Conservation (phyloP, 176 grass and related monocot genomes). For the Cenchrus fungigraminus region DNA sequence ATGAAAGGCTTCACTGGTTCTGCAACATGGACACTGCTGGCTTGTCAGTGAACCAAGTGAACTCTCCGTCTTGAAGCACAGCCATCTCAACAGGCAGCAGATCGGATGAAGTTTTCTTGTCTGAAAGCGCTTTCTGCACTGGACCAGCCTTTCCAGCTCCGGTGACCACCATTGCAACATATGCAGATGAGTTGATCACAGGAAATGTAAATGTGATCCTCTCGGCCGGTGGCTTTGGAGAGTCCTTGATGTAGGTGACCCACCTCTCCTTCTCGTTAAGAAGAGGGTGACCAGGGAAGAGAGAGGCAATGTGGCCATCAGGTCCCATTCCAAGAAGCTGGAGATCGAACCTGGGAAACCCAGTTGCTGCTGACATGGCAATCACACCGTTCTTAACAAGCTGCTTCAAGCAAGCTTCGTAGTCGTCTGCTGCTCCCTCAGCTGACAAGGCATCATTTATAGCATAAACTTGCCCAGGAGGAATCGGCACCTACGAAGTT, state of each 20-base stretch:
- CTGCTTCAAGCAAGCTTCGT: constrained; percentile 78
- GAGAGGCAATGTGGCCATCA: constrained; percentile 93
- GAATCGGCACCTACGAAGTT: constrained; percentile 77
- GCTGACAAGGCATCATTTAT: constrained; percentile 93
- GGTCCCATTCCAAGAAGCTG: constrained; percentile 97
- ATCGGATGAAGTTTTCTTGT: constrained; percentile 58
- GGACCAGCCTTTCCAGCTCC: constrained; percentile 66
- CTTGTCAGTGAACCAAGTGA: constrained; percentile 97
- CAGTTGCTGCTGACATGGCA: constrained; percentile 51
- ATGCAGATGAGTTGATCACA: constrained; percentile 87
- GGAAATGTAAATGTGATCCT: constrained; percentile 98
- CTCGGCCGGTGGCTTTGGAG: constrained; percentile 92
- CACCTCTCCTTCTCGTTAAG: constrained; percentile 71
- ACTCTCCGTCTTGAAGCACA: constrained; percentile 77
- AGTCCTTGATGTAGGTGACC: constrained; percentile 93
- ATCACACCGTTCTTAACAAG: constrained; percentile 71
- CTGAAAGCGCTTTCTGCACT: constrained; percentile 71
- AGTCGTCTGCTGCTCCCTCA: constrained; percentile 87
- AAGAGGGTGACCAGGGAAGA: constrained; percentile 91
- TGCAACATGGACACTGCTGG: constrained; percentile 68
- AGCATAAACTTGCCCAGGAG: constrained; percentile 77
- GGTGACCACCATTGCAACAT: constrained; percentile 87
- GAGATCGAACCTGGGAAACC: constrained; percentile 85
- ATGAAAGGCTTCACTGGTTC: constrained; percentile 41
- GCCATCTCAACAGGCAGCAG: constrained; percentile 84